Conservation (phyloP, 257 asterid genomes). For the Solanum bukasovii region DNA sequence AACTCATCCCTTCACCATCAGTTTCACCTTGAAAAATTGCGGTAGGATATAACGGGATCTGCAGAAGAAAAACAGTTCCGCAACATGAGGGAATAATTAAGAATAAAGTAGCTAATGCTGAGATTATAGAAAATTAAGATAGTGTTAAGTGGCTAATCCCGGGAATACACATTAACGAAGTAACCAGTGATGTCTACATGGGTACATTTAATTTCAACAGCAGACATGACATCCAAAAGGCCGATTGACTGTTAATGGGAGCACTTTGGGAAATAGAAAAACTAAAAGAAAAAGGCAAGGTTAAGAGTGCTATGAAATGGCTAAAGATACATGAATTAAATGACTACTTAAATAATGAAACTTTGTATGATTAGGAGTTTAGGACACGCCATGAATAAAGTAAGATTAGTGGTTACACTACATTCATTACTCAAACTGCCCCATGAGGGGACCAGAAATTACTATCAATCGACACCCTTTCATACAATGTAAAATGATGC, state of each 20-base stretch:
- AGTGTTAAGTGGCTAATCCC: not conserved
- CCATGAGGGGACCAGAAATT: not conserved
- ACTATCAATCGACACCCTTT: not conserved
- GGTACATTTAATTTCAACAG: not conserved
- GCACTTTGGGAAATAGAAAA: not conserved
- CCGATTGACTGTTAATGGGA: not conserved
- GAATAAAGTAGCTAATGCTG: not conserved
- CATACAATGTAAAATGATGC: not conserved
- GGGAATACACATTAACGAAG: not conserved
- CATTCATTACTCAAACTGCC: not conserved
- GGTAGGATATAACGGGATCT: constrained; percentile 41
- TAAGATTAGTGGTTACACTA: not conserved
- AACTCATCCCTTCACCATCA: constrained; percentile 46
- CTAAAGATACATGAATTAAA: not conserved
- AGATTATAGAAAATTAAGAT: not conserved
- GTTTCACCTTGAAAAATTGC: constrained; percentile 39
- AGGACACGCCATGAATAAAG: not conserved
- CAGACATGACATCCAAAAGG: not conserved
- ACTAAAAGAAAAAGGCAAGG: not conserved
- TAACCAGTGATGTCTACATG: not conserved
- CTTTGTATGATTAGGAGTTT: not conserved
- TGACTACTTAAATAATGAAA: not conserved
- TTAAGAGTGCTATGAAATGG: not conserved
- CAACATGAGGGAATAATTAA: not conserved
- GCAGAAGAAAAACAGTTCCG: not conserved